Conservation (phyloP, 805 yeast species). For the Brettanomyces naardenensis region DNA sequence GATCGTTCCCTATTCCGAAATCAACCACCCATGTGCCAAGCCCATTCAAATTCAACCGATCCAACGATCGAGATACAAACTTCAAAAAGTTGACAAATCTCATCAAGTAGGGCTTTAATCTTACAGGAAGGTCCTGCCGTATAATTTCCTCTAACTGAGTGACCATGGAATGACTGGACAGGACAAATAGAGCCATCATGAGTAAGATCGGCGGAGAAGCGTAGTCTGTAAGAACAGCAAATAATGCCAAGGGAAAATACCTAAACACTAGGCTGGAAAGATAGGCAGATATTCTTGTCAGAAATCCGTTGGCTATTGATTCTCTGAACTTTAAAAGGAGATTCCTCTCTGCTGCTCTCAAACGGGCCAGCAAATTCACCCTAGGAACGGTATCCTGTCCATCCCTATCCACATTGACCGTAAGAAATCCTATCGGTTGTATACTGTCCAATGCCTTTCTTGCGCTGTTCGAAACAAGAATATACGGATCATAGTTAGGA, state of each 20-base stretch:
- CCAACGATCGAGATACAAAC: not conserved
- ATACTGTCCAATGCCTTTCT: conserved; percentile 20
- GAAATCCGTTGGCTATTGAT: not conserved
- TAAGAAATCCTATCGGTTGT: conserved; percentile 9
- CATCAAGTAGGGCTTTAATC: not conserved
- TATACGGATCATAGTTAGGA: conserved; percentile 26
- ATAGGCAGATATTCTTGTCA: not conserved
- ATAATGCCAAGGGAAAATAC: not conserved
- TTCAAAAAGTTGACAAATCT: not conserved
- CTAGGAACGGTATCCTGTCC: not conserved
- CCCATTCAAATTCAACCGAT: not conserved
- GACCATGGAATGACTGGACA: conserved; percentile 1
- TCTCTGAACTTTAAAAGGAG: not conserved
- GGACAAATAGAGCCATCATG: not conserved
- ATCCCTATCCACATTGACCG: not conserved
- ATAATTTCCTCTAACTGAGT: conserved; percentile 5
- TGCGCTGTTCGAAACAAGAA: conserved; percentile 32
- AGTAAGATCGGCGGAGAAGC: conserved; percentile 2
- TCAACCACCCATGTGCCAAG: not conserved
- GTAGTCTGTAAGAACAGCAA: not conserved
- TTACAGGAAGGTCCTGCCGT: conserved; percentile 3
- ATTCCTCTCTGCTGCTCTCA: not conserved
- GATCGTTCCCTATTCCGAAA: conserved; percentile 9
- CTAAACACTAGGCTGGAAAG: not conserved
- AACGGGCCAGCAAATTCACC: not conserved